Evolutionary conservation across 2,329 filamentous ascomycete species (phyloP), one percentile per base, ranked within the genome.

Genomic region (Aspergillus felis): DNA sequence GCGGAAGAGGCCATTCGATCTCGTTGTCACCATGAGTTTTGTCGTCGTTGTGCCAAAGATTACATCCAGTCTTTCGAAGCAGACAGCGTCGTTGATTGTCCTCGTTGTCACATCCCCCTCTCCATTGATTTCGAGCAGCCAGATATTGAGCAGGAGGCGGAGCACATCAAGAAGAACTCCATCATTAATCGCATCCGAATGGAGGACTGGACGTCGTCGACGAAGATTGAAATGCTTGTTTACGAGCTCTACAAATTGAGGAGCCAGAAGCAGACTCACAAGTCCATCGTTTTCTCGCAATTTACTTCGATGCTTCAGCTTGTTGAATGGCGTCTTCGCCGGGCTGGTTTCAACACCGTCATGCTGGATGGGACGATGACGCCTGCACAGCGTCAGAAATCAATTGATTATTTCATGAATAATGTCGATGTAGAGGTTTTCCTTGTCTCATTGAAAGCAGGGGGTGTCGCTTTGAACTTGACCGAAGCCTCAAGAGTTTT

Each of bases 121-220:
- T 85, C 87, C 0, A 96, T 99, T 64, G 94, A 99, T 73, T 86
- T 97, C 42, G 93, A 97, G 71, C 92, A 97, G 76, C 91, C 92
- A 0, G 92, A 96, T 64, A 92, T 97, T 54, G 92, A 96, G 75
- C 92, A 97, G 74, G 91, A 97, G 61, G 90, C 93, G 72, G 82
- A 86, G 1, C 78, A 87, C 6, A 87, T 96, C 58, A 97, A 96
- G 82, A 97, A 97, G 77, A 92, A 87, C 14, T 96, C 92, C 1
- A 99, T 99, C 73, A 95, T 97, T 81, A 97, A 97, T 74, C 90
- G 94, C 55, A 97, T 99, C 77, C 91, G 93, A 76, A 97, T 97
- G 92, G 91, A 96, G 72, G 90, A 97, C 68, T 99, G 94, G 94
- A 96, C 92, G 0, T 96, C 91, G 0, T 97, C 92, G 1, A 97